Conservation (phyloP, 1,284 basidiomycete genomes). For the Sparassis latifolia region DNA sequence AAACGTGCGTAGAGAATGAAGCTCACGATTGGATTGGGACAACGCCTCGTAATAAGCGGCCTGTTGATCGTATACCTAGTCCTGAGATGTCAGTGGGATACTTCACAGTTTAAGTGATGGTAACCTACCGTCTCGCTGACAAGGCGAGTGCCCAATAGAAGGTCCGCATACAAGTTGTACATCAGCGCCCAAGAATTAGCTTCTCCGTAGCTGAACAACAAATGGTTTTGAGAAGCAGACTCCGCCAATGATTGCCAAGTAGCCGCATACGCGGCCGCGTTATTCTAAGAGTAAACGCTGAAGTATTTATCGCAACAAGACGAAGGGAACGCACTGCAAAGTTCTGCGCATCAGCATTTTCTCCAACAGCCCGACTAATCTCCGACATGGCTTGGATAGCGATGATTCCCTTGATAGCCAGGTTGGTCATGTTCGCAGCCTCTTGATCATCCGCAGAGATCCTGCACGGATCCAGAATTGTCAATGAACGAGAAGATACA, state of each 20-base stretch:
- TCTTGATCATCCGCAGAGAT: slow-evolving; percentile 44
- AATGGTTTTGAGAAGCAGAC: slow-evolving; percentile 31
- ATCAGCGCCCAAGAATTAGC: slow-evolving; percentile 48
- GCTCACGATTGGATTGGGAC: no score
- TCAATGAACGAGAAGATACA: background rate
- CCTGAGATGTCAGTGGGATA: background rate
- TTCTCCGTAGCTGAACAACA: slow-evolving; percentile 34
- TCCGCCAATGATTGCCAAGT: slow-evolving; percentile 25
- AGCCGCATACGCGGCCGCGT: slow-evolving; percentile 16
- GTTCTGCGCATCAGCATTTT: slow-evolving; percentile 37
- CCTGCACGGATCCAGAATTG: slow-evolving; percentile 34
- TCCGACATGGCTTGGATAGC: slow-evolving; percentile 63
- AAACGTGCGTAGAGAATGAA: no score
- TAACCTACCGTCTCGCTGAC: slow-evolving; percentile 15
- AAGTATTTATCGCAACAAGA: background rate
- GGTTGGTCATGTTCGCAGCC: slow-evolving; percentile 63
- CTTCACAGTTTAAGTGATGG: background rate
- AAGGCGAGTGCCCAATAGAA: slow-evolving; percentile 33
- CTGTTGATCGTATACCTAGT: slow-evolving; percentile 12
- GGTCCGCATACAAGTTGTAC: slow-evolving; percentile 65
- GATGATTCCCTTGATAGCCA: slow-evolving; percentile 66
- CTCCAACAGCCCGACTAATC: slow-evolving; percentile 45
- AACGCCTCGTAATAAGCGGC: slow-evolving; percentile 7
- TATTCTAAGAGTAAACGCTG: slow-evolving; percentile 5
- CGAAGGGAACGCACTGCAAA: slow-evolving; percentile 35